Conservation (phyloP, 1,284 basidiomycete genomes). For the Moniliella sp. region DNA sequence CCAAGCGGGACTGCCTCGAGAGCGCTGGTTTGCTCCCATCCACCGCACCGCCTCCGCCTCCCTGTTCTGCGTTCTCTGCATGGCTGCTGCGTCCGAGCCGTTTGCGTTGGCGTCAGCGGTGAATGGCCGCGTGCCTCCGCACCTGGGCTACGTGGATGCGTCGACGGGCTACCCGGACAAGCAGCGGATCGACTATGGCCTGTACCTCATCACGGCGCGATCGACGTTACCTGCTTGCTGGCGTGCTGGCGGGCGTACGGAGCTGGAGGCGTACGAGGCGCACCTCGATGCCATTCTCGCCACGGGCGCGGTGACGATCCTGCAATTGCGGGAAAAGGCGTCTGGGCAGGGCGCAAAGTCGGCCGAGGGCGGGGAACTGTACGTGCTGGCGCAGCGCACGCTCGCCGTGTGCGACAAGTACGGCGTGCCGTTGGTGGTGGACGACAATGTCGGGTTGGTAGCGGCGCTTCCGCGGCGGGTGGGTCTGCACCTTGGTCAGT, state of each 20-base stretch:
- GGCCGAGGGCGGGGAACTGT: conserved; percentile 41
- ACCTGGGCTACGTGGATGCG: too few species aligned
- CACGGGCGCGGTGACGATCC: conserved; percentile 63
- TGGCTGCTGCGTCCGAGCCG: too few species aligned
- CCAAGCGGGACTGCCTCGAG: too few species aligned
- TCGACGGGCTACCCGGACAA: too few species aligned
- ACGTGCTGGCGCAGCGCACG: conserved; percentile 50
- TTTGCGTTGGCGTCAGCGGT: too few species aligned
- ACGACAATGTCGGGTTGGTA: conserved; percentile 36
- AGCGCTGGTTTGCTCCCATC: too few species aligned
- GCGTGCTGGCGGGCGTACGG: too few species aligned
- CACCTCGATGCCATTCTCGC: conserved; percentile 61
- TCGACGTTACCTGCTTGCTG: too few species aligned
- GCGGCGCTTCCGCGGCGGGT: conserved; percentile 38
- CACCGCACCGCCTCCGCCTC: too few species aligned
- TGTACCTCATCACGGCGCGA: not conserved
- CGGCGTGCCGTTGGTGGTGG: conserved; percentile 66
- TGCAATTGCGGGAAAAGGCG: conserved; percentile 41
- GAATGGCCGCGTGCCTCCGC: too few species aligned
- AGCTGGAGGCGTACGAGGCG: conserved; percentile 44
- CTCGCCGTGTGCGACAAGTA: conserved; percentile 59
- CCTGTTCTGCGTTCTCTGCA: too few species aligned
- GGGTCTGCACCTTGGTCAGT: conserved; percentile 75
- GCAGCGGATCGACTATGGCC: not conserved
- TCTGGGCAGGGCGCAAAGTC: conserved; percentile 2